These are phyloP conservation scores for Aureobasidium mangrovei DNA, from an alignment of 2,329 filamentous ascomycete genomes.

Conservation along the genomic window DNA sequence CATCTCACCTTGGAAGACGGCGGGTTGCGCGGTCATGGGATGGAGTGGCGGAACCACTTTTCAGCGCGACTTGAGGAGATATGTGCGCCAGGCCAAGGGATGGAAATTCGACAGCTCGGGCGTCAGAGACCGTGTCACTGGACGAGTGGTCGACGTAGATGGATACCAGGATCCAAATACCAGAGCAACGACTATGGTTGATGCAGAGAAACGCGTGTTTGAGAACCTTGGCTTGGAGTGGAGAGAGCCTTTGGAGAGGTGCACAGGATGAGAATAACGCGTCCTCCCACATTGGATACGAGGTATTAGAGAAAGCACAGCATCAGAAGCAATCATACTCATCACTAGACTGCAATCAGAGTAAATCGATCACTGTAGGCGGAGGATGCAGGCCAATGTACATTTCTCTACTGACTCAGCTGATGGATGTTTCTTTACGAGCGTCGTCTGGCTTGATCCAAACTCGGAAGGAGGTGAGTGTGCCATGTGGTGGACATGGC, in stretches of 20 bases:
- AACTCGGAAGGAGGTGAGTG: no score
- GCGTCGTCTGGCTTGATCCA: no score
- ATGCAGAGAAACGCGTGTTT: constrained; percentile 75
- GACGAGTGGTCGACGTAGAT: constrained; percentile 64
- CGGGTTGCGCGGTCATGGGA: constrained; percentile 77
- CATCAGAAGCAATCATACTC: no score
- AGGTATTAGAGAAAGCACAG: not conserved
- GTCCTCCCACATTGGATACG: not conserved
- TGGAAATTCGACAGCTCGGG: constrained; percentile 93
- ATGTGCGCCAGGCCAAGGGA: constrained; percentile 60
- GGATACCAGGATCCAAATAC: constrained; percentile 51
- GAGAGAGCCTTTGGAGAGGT: constrained; percentile 35
- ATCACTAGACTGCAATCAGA: no score
- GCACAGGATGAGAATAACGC: constrained; percentile 31
- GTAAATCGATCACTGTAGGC: no score
- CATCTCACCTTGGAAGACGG: constrained; percentile 76
- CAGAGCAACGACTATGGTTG: constrained; percentile 48
- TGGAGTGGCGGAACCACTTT: constrained; percentile 90
- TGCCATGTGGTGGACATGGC: no score
- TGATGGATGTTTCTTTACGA: no score
- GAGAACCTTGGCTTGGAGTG: constrained; percentile 57
- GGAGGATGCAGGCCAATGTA: no score
- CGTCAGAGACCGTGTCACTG: constrained; percentile 57
- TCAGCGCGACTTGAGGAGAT: constrained; percentile 72
- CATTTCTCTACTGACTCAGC: no score